phyloP scores from a whole-genome alignment of 2,329 filamentous ascomycete genomes.

The Aspergillus amoenus region DNA sequence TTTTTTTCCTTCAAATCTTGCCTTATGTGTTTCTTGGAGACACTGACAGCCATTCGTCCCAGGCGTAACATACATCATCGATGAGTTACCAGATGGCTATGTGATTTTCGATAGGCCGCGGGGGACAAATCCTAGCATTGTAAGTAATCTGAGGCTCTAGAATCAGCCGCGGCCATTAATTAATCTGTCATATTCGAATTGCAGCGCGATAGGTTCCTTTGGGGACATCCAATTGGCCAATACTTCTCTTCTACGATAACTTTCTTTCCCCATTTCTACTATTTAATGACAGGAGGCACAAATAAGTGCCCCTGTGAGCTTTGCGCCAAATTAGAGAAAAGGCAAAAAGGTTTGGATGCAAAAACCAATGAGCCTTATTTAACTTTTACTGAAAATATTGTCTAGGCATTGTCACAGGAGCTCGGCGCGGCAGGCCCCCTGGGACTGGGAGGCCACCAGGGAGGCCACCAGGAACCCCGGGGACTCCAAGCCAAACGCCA shows the following conservation, averaged over 20 bases:
- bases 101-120: constrained; percentile 51
- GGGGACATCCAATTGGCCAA: constrained; percentile 54
- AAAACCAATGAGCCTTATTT: too few species aligned
- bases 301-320: constrained; percentile 52
- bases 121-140: constrained; percentile 32
- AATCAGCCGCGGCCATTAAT: neutral
- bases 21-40: neutral
- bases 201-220: constrained; percentile 56
- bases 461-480: constrained; percentile 5
- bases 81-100: constrained; percentile 56
- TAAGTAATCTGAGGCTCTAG: constrained; percentile 22
- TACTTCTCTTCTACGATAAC: constrained; percentile 54
- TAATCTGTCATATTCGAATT: constrained; percentile 3
- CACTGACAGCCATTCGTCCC: neutral
- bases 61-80: constrained; percentile 52
- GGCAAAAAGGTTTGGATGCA: constrained; percentile 11
- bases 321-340: constrained; percentile 36
- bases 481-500: too few species aligned
- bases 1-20: neutral
- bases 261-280: constrained; percentile 59
- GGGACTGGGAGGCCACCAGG: constrained; percentile 8
- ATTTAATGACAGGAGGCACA: constrained; percentile 51
- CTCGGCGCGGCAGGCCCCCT: constrained; percentile 12
- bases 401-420: neutral
- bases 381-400: neutral